Conservation (phyloP, 441 rosid species). For the Populus hybrid region DNA sequence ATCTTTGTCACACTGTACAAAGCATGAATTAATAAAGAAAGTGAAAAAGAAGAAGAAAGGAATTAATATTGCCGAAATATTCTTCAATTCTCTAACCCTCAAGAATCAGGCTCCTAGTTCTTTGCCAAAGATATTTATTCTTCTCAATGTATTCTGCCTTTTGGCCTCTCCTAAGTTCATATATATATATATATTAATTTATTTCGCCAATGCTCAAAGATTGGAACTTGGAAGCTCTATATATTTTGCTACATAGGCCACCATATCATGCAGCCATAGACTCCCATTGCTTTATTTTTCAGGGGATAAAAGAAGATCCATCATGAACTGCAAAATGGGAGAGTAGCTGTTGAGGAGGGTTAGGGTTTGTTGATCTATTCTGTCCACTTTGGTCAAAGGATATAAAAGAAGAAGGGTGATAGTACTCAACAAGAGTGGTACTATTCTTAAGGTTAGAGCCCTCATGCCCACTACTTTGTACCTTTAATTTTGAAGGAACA, state of each 20-base stretch:
- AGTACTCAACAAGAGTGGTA: slow-evolving; percentile 37
- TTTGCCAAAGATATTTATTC: slow-evolving; percentile 18
- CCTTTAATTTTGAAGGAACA: slow-evolving; percentile 18
- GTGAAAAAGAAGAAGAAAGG: not conserved
- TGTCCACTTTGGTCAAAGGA: slow-evolving; percentile 48
- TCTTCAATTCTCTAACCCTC: slow-evolving; percentile 13
- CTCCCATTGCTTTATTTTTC: slow-evolving; percentile 8
- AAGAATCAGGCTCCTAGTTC: slow-evolving; percentile 13
- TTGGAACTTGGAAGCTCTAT: not conserved
- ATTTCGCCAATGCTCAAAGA: slow-evolving; percentile 13
- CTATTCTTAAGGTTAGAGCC: slow-evolving; percentile 26
- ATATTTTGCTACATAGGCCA: too few species aligned
- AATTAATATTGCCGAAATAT: not conserved
- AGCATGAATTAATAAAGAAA: slow-evolving; percentile 1
- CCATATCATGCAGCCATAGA: not conserved
- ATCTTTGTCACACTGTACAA: slow-evolving; percentile 24
- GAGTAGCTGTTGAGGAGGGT: slow-evolving; percentile 27
- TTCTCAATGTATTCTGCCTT: slow-evolving; percentile 10
- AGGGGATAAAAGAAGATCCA: slow-evolving; percentile 58
- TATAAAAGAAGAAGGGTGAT: slow-evolving; percentile 46
- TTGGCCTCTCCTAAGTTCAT: not conserved
- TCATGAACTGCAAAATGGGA: slow-evolving; percentile 61
- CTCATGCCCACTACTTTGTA: slow-evolving; percentile 35
- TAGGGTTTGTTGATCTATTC: slow-evolving; percentile 31
- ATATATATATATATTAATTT: not conserved